Evolutionary conservation across 2,329 filamentous ascomycete genomes (phyloP).

Genomic region (Didymella segeticola): DNA sequence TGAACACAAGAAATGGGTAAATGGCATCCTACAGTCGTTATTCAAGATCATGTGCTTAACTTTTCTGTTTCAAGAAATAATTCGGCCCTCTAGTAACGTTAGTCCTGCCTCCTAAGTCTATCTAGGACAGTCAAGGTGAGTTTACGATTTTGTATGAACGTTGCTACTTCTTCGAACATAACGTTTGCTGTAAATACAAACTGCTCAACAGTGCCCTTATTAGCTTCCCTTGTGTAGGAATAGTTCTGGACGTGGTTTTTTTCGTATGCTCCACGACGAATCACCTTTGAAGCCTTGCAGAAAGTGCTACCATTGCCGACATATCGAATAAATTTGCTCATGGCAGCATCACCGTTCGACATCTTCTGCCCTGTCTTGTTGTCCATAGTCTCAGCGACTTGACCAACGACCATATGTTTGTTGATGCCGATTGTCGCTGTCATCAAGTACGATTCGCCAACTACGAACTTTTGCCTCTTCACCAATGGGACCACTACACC

Average conservation of each 20-base stretch:
- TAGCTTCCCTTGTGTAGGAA: not conserved
- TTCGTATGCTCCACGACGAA: not conserved
- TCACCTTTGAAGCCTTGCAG: not conserved
- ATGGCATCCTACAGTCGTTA: not conserved
- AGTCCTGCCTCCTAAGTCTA: not conserved
- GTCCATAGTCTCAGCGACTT: not conserved
- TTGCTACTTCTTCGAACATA: not conserved
- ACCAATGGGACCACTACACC: no score
- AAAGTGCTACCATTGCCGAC: not conserved
- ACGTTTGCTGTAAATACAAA: not conserved
- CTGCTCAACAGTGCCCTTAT: not conserved
- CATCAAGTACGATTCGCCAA: not conserved
- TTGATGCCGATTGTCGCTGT: not conserved
- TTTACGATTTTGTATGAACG: not conserved
- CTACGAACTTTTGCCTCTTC: not conserved
- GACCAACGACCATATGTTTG: not conserved
- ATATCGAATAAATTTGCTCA: not conserved
- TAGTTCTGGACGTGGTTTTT: not conserved
- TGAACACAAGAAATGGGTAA: not conserved
- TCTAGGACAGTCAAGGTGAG: not conserved
- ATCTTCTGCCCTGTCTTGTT: not conserved
- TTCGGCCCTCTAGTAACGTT: not conserved
- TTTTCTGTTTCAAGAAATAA: not conserved
- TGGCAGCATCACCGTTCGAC: not conserved
- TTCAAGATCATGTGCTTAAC: not conserved